Conservation (phyloP, 805 yeast genomes). For the Teunomyces tritomae region DNA sequence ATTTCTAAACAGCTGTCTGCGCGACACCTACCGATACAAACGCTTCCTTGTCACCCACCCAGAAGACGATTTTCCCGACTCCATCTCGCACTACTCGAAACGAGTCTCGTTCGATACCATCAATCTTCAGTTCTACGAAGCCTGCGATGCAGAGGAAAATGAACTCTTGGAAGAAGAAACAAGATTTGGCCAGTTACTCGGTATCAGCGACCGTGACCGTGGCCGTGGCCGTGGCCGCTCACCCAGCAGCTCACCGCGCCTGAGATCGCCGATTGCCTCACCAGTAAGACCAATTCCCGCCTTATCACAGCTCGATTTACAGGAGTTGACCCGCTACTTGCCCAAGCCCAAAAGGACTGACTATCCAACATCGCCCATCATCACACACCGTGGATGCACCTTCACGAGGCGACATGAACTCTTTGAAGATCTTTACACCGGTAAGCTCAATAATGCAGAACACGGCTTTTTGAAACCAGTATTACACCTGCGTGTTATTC, state of each 20-base stretch:
- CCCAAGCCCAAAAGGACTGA: slow-evolving; percentile 10
- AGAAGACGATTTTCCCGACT: slow-evolving; percentile 5
- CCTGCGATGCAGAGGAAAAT: slow-evolving; percentile 17
- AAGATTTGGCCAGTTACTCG: neutral
- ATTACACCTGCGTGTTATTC: slow-evolving; percentile 51
- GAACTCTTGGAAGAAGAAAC: neutral
- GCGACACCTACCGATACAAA: slow-evolving; percentile 22
- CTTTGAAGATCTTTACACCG: slow-evolving; percentile 46
- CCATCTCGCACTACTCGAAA: slow-evolving; percentile 18
- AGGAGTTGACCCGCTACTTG: slow-evolving; percentile 7
- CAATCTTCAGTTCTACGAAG: slow-evolving; percentile 28
- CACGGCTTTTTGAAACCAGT: slow-evolving; percentile 26
- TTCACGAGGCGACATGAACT: slow-evolving; percentile 46
- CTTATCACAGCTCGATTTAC: slow-evolving; percentile 5
- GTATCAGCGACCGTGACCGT: neutral
- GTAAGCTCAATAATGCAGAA: slow-evolving; percentile 24
- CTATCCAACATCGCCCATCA: slow-evolving; percentile 41
- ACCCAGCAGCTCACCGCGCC: slow-evolving; percentile 7
- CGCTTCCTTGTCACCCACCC: slow-evolving; percentile 15
- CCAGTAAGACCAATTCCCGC: slow-evolving; percentile 5
- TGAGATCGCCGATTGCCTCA: slow-evolving; percentile 8
- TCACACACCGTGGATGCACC: slow-evolving; percentile 42
- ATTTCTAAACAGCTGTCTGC: slow-evolving; percentile 11
- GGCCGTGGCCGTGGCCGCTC: slow-evolving; percentile 9
- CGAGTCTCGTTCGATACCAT: slow-evolving; percentile 58